Percentiles rank a stretch among this genome's conserved stretches.
Evolutionary conservation across 202 grass and related monocot genomes (phyloP).

Genomic region (Schoenoplectus tabernaemontani): DNA sequence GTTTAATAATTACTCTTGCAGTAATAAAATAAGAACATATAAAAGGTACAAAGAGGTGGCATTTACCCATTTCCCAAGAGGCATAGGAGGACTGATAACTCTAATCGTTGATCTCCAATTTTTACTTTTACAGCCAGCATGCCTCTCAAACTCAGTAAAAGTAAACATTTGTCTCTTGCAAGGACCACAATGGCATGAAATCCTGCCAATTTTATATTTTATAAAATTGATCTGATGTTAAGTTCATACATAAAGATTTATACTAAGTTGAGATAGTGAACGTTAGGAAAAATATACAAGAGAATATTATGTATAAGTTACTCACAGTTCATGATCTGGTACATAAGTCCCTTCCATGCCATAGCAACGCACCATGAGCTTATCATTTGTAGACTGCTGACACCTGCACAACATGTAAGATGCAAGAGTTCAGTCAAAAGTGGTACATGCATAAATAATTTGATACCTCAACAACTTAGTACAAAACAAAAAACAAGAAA

Average conservation of each 20-base stretch:
- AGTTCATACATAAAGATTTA: background rate
- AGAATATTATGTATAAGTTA: background rate
- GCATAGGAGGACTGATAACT: slow-evolving; percentile 55
- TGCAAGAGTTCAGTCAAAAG: slow-evolving; percentile 9
- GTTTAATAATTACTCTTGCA: background rate
- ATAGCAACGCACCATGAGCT: slow-evolving; percentile 63
- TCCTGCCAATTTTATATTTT: slow-evolving; percentile 36
- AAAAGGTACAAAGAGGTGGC: background rate
- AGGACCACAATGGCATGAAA: slow-evolving; percentile 72
- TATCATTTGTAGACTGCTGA: slow-evolving; percentile 28
- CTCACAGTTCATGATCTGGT: slow-evolving; percentile 87
- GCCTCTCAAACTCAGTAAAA: slow-evolving; percentile 89
- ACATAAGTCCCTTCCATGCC: slow-evolving; percentile 81
- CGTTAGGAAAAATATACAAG: background rate
- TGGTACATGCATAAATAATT: background rate
- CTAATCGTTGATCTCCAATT: slow-evolving; percentile 98
- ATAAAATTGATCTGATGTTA: background rate
- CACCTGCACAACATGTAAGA: slow-evolving; percentile 15
- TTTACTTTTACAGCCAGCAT: slow-evolving; percentile 95
- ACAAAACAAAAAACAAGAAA: slow-evolving; percentile 23
- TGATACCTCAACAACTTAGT: background rate
- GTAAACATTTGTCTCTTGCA: slow-evolving; percentile 97
- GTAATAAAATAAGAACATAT: background rate
- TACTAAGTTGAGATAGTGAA: background rate
- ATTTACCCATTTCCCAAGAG: slow-evolving; percentile 94